Conservation (phyloP, 2,329 filamentous ascomycete species). For the Dothideomycetes sp. region DNA sequence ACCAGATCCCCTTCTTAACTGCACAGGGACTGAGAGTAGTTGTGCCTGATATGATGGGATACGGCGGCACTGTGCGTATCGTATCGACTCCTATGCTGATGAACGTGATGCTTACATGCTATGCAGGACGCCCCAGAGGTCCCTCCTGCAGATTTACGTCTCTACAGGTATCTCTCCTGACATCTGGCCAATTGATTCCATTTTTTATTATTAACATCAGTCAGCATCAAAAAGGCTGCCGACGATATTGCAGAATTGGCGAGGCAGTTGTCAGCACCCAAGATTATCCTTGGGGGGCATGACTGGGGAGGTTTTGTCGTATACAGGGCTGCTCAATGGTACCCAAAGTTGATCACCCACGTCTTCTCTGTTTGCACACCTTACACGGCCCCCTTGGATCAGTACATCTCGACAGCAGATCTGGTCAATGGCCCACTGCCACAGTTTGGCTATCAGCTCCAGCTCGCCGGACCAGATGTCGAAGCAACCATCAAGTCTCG, state of each 20-base stretch:
- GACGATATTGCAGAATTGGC: slow-evolving; percentile 69
- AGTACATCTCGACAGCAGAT: slow-evolving; percentile 46
- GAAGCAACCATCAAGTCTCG: slow-evolving; percentile 26
- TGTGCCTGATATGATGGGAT: slow-evolving; percentile 79
- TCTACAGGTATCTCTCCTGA: no score
- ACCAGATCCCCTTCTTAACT: slow-evolving; percentile 71
- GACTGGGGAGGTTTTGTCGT: slow-evolving; percentile 82
- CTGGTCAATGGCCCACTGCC: slow-evolving; percentile 50
- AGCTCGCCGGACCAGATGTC: slow-evolving; percentile 58
- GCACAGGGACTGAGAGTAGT: slow-evolving; percentile 69
- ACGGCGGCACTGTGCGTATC: slow-evolving; percentile 56
- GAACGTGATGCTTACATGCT: not conserved
- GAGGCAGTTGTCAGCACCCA: slow-evolving; percentile 43
- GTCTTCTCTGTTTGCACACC: slow-evolving; percentile 78
- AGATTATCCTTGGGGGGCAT: slow-evolving; percentile 77
- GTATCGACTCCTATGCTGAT: not conserved
- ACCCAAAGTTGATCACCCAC: slow-evolving; percentile 62
- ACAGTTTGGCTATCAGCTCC: slow-evolving; percentile 77
- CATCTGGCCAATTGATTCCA: no score
- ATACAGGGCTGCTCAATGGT: slow-evolving; percentile 64
- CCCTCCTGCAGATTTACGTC: slow-evolving; percentile 11
- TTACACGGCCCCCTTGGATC: slow-evolving; percentile 34
- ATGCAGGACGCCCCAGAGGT: slow-evolving; percentile 12
- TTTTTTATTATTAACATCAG: no score
- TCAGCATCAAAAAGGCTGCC: slow-evolving; percentile 55